A percentile compares a stretch with the other conserved stretches of the same genome.
phyloP scores from a whole-genome alignment of 345 rosid genomes.

The Moricandia arvensis region DNA sequence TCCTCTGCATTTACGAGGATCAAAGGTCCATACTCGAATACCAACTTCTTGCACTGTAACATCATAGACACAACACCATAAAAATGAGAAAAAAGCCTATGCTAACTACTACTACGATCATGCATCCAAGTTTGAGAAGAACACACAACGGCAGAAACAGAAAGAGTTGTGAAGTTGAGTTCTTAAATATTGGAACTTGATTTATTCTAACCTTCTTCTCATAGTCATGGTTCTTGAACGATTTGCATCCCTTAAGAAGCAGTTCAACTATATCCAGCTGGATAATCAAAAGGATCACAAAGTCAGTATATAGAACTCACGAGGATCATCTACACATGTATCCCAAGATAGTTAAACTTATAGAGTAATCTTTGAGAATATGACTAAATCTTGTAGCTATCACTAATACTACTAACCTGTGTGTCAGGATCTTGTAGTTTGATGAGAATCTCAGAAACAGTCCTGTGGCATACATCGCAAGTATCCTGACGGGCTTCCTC shows the following conservation, averaged over 20 bases:
- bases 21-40: slow-evolving; percentile 82
- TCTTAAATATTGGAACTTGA: neutral
- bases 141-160: neutral
- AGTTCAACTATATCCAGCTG: slow-evolving; percentile 66
- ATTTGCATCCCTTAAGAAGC: slow-evolving; percentile 80
- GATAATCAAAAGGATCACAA: neutral
- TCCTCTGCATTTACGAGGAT: slow-evolving; percentile 74
- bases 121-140: neutral
- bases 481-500: slow-evolving; percentile 55
- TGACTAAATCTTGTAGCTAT: neutral
- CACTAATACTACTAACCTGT: slow-evolving; percentile 50
- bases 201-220: slow-evolving; percentile 55
- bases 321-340: no score
- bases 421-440: slow-evolving; percentile 88
- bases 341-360: no score
- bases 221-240: slow-evolving; percentile 56
- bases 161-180: neutral
- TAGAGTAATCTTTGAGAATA: no score
- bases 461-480: slow-evolving; percentile 67
- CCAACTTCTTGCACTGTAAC: slow-evolving; percentile 78
- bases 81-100: neutral
- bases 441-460: slow-evolving; percentile 66
- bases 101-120: neutral
- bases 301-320: neutral
- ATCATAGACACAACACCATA: neutral